Base-by-base conservation (phyloP, 2,329 filamentous ascomycete species). In the Thelonectria blattea region DNA sequence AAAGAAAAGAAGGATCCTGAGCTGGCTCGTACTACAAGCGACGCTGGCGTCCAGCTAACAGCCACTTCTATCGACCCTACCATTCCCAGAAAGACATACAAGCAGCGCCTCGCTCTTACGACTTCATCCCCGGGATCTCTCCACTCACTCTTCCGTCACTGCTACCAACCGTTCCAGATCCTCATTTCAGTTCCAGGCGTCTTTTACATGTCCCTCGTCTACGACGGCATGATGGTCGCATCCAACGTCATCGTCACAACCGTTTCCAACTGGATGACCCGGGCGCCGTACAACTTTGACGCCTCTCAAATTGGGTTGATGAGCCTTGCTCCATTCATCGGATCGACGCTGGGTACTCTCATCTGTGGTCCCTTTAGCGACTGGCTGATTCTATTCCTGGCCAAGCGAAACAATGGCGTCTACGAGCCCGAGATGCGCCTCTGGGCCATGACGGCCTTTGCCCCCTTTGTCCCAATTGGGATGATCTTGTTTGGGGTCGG, bases 361-460 rank as follows among this genome's bases (percentile, higher is more conserved):
- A 75, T 77, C 30, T 75, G 75, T 1, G 78, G 78, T 0, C 69
- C 72, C 1, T 37, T 80, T 1, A 74, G 73, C 2, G 79, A 81
- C 60, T 68, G 70, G 64, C 71, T 72, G 1, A 76, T 79, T 24
- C 22, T 77, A 5, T 70, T 67, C 41, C 68, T 78, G 11, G 68
- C 79, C 0, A 71, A 69, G 17, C 69, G 74, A 0, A 79, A 79
- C 10, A 70, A 71, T 2, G 78, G 77, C 7, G 71, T 77, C 32
- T 79, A 76, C 46, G 78, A 80, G 60, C 78, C 79, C 0, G 79
- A 80, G 54, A 79, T 80, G 72, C 71, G 78, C 1, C 65, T 80
- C 3, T 60, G 52, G 52, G 11, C 22, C 17, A 22, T 51, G 17
- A n/a, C 12, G 5, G n/a, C 11, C 10, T 43, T 51, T 8, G 17